Evolutionary conservation across 345 rosid species (phyloP).

Genomic region (Dimocarpus longan): DNA sequence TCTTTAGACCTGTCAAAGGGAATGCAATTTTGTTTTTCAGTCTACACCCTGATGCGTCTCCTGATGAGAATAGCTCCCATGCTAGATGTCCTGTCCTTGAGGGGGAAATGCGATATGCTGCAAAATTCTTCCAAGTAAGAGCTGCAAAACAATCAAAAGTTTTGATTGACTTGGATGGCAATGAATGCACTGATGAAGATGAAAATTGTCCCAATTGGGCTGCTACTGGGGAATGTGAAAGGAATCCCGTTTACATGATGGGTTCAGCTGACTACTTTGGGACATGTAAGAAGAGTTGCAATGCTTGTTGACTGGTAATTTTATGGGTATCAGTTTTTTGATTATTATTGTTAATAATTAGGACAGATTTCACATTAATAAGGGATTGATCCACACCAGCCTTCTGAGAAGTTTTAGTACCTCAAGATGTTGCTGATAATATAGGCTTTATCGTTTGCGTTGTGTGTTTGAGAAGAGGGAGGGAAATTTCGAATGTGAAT

Average conservation of each 20-base stretch:
- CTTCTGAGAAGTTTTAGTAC: not conserved
- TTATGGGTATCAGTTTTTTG: not conserved
- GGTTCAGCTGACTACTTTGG: slow-evolving; percentile 94
- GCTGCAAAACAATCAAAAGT: slow-evolving; percentile 26
- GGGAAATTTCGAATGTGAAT: not conserved
- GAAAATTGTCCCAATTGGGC: slow-evolving; percentile 77
- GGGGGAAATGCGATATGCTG: slow-evolving; percentile 75
- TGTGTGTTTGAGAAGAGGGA: not conserved
- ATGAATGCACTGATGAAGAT: slow-evolving; percentile 79
- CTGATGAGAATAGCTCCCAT: slow-evolving; percentile 68
- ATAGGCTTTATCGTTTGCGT: not conserved
- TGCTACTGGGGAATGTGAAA: slow-evolving; percentile 75
- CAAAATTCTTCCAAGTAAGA: slow-evolving; percentile 55
- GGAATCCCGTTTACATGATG: slow-evolving; percentile 82
- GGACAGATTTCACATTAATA: slow-evolving; percentile 8
- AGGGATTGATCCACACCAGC: not conserved
- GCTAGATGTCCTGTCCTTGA: slow-evolving; percentile 76
- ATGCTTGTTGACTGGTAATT: slow-evolving; percentile 45
- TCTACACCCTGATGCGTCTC: slow-evolving; percentile 50
- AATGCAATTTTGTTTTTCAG: slow-evolving; percentile 81
- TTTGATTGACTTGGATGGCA: slow-evolving; percentile 26
- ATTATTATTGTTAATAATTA: slow-evolving; percentile 8
- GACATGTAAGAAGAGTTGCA: slow-evolving; percentile 88
- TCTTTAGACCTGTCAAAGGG: slow-evolving; percentile 71
- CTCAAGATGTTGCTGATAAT: not conserved